phyloP scores from a whole-genome alignment of 129 eudicot genomes.

The Chrysanthemum makinoi region DNA sequence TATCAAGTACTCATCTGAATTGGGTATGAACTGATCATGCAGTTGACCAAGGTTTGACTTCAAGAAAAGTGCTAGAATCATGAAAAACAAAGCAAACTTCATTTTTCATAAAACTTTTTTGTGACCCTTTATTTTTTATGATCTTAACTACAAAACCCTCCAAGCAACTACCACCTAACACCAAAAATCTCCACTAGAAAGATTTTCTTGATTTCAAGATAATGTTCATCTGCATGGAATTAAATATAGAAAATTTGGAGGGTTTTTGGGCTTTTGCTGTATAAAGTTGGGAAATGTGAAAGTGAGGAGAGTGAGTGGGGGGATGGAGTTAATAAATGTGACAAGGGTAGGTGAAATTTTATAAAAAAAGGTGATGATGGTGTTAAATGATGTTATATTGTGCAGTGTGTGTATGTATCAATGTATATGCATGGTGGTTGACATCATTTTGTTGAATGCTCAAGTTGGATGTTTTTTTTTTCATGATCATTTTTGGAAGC shows the following conservation, averaged over 20 bases:
- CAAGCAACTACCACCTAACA: too few relatives aligned
- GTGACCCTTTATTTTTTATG: too few relatives aligned
- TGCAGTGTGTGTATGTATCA: slow-evolving; percentile 21
- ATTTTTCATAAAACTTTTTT: too few relatives aligned
- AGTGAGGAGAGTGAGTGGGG: slow-evolving; percentile 14
- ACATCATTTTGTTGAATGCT: slow-evolving; percentile 24
- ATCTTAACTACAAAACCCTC: too few relatives aligned
- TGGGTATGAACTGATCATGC: slow-evolving; percentile 42
- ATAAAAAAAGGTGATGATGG: slow-evolving; percentile 35
- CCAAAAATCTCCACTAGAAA: slow-evolving; percentile 7
- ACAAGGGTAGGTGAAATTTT: slow-evolving; percentile 44
- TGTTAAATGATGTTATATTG: slow-evolving; percentile 46
- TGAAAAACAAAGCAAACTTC: not conserved
- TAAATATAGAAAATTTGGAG: slow-evolving; percentile 32
- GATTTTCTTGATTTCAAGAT: slow-evolving; percentile 31
- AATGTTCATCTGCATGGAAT: slow-evolving; percentile 22
- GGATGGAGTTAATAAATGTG: slow-evolving; percentile 47
- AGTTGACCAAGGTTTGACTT: slow-evolving; percentile 57
- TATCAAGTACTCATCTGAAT: slow-evolving; percentile 75
- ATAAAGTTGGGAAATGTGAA: not conserved
- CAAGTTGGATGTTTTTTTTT: slow-evolving; percentile 22
- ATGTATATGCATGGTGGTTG: slow-evolving; percentile 23
- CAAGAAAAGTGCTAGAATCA: slow-evolving; percentile 48
- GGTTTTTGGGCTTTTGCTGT: slow-evolving; percentile 38
- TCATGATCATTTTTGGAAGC: slow-evolving; percentile 23